These are phyloP conservation scores for Exophiala mesophila DNA, from an alignment of 2,329 filamentous ascomycete species.

Conservation along the genomic window DNA sequence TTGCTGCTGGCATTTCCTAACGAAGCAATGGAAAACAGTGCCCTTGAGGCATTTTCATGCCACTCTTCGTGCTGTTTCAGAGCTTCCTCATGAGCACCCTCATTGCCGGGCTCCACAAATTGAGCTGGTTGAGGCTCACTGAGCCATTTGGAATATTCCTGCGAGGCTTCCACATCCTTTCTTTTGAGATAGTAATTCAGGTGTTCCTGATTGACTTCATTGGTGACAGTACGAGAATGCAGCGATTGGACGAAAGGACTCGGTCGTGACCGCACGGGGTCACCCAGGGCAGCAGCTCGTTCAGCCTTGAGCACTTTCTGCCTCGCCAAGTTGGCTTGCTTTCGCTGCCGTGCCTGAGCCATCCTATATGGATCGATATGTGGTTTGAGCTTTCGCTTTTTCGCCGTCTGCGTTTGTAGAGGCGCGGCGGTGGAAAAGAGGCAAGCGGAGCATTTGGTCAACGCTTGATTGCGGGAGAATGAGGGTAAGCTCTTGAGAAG, in stretches of 20 bases:
- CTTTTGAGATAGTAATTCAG: slow-evolving; percentile 74
- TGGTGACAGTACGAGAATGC: slow-evolving; percentile 31
- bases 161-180: slow-evolving; percentile 60
- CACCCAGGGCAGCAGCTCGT: slow-evolving; percentile 62
- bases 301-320: slow-evolving; percentile 64
- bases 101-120: slow-evolving; percentile 28
- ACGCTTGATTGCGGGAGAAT: slow-evolving; percentile 16
- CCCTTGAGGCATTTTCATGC: slow-evolving; percentile 67
- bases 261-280: slow-evolving; percentile 70
- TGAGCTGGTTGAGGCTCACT: slow-evolving; percentile 37
- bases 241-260: slow-evolving; percentile 84
- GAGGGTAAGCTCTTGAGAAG: slow-evolving; percentile 25
- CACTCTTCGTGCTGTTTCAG: slow-evolving; percentile 37
- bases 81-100: slow-evolving; percentile 38
- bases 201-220: slow-evolving; percentile 32
- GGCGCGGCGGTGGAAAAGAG: slow-evolving; percentile 45
- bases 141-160: slow-evolving; percentile 64
- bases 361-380: slow-evolving; percentile 68
- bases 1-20: slow-evolving; percentile 72
- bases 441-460: slow-evolving; percentile 26
- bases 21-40: slow-evolving; percentile 72
- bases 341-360: slow-evolving; percentile 76
- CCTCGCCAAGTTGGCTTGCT: slow-evolving; percentile 73
- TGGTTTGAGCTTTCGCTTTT: slow-evolving; percentile 21
- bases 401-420: slow-evolving; percentile 38